Conservation (phyloP, 2,329 filamentous ascomycete species). For the Diplocarpon mali region DNA sequence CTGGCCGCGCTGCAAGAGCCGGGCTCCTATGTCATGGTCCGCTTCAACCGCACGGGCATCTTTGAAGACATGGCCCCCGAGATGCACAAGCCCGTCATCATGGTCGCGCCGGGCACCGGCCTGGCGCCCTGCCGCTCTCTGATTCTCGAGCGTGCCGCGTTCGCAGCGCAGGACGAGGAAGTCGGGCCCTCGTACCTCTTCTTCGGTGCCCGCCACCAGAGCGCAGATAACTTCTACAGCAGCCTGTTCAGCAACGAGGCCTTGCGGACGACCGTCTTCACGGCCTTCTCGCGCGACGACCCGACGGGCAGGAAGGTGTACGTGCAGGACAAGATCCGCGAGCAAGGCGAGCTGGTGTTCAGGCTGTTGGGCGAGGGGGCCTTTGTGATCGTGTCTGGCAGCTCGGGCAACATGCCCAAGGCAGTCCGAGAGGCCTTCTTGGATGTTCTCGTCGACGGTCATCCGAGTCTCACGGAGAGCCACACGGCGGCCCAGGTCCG, state of each 20-base stretch:
- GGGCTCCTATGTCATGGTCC: conserved; percentile 48
- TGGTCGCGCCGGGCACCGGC: conserved; percentile 78
- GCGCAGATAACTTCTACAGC: conserved; percentile 71
- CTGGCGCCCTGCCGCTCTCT: conserved; percentile 75
- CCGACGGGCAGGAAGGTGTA: conserved; percentile 43
- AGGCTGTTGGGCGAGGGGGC: conserved; percentile 39
- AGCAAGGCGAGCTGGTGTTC: conserved; percentile 29
- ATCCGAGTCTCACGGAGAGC: neutral
- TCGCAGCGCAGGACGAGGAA: conserved; percentile 22
- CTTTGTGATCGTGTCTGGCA: conserved; percentile 45
- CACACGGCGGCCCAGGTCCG: no score
- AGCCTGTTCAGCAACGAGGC: conserved; percentile 53
- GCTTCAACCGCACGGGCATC: conserved; percentile 35
- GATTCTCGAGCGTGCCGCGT: conserved; percentile 53
- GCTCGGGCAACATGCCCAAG: conserved; percentile 59
- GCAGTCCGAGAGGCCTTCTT: conserved; percentile 55
- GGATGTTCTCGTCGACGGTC: conserved; percentile 37
- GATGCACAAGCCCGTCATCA: conserved; percentile 45
- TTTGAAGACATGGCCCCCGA: conserved; percentile 32
- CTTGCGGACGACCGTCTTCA: conserved; percentile 41
- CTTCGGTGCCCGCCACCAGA: conserved; percentile 69
- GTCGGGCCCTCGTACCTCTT: conserved; percentile 46
- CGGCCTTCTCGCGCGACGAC: conserved; percentile 64
- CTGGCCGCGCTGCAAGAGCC: conserved; percentile 46
- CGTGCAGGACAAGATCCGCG: conserved; percentile 39